Base-by-base conservation (phyloP, 257 asterid species). In the Apocynum venetum region DNA sequence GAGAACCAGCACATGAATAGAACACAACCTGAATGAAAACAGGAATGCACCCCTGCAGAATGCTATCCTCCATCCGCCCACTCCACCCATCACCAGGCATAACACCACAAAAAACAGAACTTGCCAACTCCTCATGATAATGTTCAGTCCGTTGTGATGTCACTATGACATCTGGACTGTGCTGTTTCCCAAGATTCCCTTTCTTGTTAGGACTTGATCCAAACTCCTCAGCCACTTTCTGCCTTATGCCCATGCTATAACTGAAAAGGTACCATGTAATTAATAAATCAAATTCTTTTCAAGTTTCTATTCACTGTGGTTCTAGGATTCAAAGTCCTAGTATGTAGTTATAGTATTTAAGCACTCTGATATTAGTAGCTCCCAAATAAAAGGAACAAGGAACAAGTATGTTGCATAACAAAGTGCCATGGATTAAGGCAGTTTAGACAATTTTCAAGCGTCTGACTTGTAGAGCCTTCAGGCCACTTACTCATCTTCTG, bases 31-130 rank as follows among this genome's bases (percentile, higher is more conserved):
- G 99, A 83, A 96, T 93, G 68, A 96, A 81, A 44, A 96, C 99
- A 3, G 99, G 99, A 69, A 96, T 91, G 90, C 99, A 96, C 40
- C 98, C 99, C 74, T 93, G 99, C 67, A 86, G 86, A 79, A 96
- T 88, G 73, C 97, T 93, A 85, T 96, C 99, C 84, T 96, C 99
- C 97, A 96, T 91, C 72, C 99, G 91, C 57, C 99, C 99, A 64
- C 99, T 93, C 99, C 99, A 96, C 56, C 99, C 99, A 76, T 96
- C 99, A 80, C 99, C 99, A 46, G 99, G 99, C 99, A 96, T 93
- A 52, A 96, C 98, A 78, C 99, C 99, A 76, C 99, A 96, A 76
- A 96, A 96, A 65, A 79, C 71, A 11, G 99, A 93, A 72, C 77
- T 93, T 17, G 92, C 97, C 80, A 96, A 69, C 82, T 91, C 96